phyloP scores from a whole-genome alignment of 495 filamentous ascomycete genomes.

The Pyrenula aspistea region DNA sequence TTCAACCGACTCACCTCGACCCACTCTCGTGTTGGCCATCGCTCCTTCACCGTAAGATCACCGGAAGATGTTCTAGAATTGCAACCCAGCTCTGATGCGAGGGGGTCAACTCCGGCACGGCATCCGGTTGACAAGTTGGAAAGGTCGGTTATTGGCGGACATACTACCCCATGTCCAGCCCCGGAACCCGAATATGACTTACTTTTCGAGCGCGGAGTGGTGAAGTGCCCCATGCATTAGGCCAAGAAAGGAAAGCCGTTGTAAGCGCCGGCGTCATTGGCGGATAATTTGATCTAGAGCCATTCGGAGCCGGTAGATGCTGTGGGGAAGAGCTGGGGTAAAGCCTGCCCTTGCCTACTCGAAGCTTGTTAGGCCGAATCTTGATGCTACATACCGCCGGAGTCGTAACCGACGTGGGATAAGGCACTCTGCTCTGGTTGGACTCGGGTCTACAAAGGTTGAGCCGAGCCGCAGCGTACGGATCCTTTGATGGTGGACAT shows the following conservation, averaged over 20 bases:
- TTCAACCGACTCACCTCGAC: not conserved
- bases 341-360: not conserved
- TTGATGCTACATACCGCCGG: no score
- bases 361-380: no score
- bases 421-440: no score
- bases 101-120: not conserved
- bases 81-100: not conserved
- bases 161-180: not conserved
- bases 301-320: not conserved
- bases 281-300: not conserved
- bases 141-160: not conserved
- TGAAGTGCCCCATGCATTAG: no score
- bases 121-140: not conserved
- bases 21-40: not conserved
- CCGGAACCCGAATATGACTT: not conserved
- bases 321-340: not conserved
- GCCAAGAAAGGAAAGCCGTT: not conserved
- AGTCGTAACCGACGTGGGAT: no score
- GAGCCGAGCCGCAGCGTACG: no score
- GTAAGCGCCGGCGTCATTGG: not conserved
- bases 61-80: not conserved
- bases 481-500: no score
- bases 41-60: not conserved
- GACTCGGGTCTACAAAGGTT: no score
- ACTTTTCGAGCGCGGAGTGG: not conserved